Evolutionary conservation across 139 green algal genomes (phyloP).

Genomic region (Diplosphaera chodatii): DNA sequence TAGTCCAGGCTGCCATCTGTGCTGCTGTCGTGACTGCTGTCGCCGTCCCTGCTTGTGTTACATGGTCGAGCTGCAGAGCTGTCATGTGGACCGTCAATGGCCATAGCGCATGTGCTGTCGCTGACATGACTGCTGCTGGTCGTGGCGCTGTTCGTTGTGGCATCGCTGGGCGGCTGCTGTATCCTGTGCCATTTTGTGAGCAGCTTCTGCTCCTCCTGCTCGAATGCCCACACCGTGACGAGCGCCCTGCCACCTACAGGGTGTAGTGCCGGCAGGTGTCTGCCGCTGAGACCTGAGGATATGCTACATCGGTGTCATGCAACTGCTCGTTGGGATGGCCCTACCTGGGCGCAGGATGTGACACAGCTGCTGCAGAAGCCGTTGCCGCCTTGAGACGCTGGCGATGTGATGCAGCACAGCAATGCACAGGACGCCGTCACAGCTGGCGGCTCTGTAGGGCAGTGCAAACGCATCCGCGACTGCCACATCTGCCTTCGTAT

Average conservation of each 20-base stretch:
- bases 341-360: conserved; percentile 52
- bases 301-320: no score
- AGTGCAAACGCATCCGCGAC: conserved; percentile 76
- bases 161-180: neutral
- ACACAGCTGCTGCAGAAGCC: conserved; percentile 70
- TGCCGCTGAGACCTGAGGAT: no score
- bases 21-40: neutral
- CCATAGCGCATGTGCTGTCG: no score
- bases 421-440: conserved; percentile 90
- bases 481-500: conserved; percentile 59
- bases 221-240: conserved; percentile 86
- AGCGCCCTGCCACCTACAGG: conserved; percentile 50
- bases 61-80: neutral
- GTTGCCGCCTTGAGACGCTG: conserved; percentile 47
- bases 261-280: no score
- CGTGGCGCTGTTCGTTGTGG: no score
- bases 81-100: no score
- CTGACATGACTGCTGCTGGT: no score
- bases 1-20: conserved; percentile 56
- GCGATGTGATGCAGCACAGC: conserved; percentile 94
- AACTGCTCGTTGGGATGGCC: neutral
- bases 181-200: conserved; percentile 80
- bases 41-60: neutral
- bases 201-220: conserved; percentile 88
- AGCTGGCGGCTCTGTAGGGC: conserved; percentile 58